Base-by-base conservation (phyloP, 768 basidiomycete species). In the Leucocoprinus leucothites region DNA sequence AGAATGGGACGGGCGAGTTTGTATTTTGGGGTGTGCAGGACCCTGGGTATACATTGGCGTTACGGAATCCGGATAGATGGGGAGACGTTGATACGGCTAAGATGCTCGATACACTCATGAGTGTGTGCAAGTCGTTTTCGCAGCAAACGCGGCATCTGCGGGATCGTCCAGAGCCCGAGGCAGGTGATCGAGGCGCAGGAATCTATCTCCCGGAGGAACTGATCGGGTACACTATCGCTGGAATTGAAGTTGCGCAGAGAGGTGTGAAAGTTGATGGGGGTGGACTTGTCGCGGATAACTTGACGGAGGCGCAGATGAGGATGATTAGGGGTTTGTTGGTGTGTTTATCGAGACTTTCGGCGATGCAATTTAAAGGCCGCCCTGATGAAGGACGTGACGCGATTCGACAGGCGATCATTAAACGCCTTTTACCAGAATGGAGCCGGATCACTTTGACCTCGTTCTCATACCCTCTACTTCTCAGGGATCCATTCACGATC, bases 181-280 rank as follows among this genome's bases (percentile, higher is more conserved):
- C 70, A 1, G 81, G 83, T 2, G 89, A 92, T 57, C 80, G 91
- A 22, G 94, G 94, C 1, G 81, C 82, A 0, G 92, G 93, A 4
- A 81, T 95, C 45, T 98, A 97, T 65, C 76, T 99, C 1, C 94
- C 97, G 0, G 91, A 96, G 60, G 94, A 98, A 60, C 73, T 98
- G 14, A 74, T 96, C 35, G 90, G 89, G 2, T 98, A 96, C 68
- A 95, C 95, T 3, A 79, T 98, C 35, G 75, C 87, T 1, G 75
- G 84, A 5, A 79, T 94, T 51, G 97, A 98, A 70, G 81, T 90
- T 14, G 80, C 89, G 0, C 83, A 87, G 56, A 80, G 97, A 22
- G 94, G 94, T 2, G 67, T 78, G 44, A 41, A 63, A 45, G 50
- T 57, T 25, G 25, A 60, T n/a, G 51, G 71, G 9, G 77, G 72